phyloP scores from a whole-genome alignment of 164 flowering plant genomes.

The Dillenia suffruticosa region DNA sequence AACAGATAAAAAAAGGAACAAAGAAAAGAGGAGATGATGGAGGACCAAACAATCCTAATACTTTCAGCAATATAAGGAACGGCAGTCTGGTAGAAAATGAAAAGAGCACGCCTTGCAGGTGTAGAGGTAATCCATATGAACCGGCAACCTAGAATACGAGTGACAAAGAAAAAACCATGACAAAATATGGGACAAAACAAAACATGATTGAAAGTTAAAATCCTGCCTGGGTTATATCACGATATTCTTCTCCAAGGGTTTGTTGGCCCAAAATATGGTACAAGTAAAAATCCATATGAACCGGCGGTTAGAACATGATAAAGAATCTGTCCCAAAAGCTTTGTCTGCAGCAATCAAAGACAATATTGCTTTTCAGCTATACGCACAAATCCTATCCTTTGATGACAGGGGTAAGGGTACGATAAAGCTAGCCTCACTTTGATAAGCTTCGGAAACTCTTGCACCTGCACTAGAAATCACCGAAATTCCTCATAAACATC shows the following conservation, averaged over 20 bases:
- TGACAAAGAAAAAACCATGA: no score
- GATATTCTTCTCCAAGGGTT: slow-evolving; percentile 95
- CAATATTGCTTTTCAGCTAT: no score
- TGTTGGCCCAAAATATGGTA: no score
- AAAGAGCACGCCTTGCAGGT: slow-evolving; percentile 92
- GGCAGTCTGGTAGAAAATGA: slow-evolving; percentile 84
- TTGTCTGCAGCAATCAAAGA: slow-evolving; percentile 49
- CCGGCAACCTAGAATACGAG: slow-evolving; percentile 61
- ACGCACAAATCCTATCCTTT: no score
- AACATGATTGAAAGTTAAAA: background rate
- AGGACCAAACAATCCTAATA: slow-evolving; percentile 48
- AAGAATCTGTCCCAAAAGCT: slow-evolving; percentile 91
- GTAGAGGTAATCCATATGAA: slow-evolving; percentile 77
- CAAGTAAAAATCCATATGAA: no score
- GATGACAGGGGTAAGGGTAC: no score
- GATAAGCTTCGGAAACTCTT: slow-evolving; percentile 79
- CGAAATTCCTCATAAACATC: no score
- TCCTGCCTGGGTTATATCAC: slow-evolving; percentile 89
- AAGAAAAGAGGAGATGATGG: background rate
- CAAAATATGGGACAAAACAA: no score
- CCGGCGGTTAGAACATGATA: slow-evolving; percentile 90
- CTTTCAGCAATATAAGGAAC: slow-evolving; percentile 97
- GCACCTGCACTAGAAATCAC: slow-evolving; percentile 48
- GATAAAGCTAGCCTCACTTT: slow-evolving; percentile 66
- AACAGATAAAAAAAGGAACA: background rate